Evolutionary conservation across 2,329 filamentous ascomycete genomes (phyloP).

Genomic region (Phyllosticta paracitricarpa): DNA sequence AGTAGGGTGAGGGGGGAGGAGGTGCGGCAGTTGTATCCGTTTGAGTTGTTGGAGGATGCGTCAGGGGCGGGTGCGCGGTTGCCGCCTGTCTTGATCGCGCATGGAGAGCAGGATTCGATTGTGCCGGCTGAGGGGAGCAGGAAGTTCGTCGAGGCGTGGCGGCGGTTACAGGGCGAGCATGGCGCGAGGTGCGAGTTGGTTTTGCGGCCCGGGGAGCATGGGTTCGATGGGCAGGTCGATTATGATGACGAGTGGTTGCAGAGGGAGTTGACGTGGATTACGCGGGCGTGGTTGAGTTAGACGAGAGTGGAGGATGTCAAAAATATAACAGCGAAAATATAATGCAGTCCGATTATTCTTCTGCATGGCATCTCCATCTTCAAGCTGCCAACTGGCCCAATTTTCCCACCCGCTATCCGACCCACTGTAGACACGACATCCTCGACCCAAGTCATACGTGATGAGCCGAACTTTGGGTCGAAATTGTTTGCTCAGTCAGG

Average conservation of each 20-base stretch:
- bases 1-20: not conserved
- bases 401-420: no score
- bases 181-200: slow-evolving; percentile 17
- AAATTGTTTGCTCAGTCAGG: no score
- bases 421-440: no score
- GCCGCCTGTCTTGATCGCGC: slow-evolving; percentile 23
- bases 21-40: slow-evolving; percentile 19
- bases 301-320: not conserved
- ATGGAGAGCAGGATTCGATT: slow-evolving; percentile 21
- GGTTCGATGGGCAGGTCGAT: slow-evolving; percentile 17
- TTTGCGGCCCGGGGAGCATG: slow-evolving; percentile 18
- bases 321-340: no score
- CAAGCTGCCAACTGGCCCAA: no score
- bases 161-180: slow-evolving; percentile 10
- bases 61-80: slow-evolving; percentile 10
- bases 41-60: slow-evolving; percentile 18
- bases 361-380: no score
- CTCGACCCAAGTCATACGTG: no score
- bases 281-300: slow-evolving; percentile 19
- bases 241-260: slow-evolving; percentile 1
- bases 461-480: no score
- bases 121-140: slow-evolving; percentile 20
- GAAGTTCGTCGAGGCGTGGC: slow-evolving; percentile 19
- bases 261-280: slow-evolving; percentile 14
- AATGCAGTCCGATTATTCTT: no score